Evolutionary conservation across 805 yeast genomes (phyloP).

Genomic region (Myxozyma melibiosi): DNA sequence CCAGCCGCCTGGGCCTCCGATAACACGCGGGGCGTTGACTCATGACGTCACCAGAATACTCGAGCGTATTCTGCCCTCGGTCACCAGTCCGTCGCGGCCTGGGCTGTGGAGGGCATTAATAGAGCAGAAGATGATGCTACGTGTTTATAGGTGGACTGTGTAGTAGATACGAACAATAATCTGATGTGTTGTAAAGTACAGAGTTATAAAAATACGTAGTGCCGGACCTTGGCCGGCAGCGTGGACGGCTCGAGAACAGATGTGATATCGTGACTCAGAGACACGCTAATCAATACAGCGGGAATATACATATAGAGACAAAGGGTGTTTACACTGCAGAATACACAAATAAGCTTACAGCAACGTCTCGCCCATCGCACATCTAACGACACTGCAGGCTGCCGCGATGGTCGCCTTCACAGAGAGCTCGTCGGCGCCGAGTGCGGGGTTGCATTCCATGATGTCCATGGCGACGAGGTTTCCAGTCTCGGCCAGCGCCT

Average conservation of each 20-base stretch:
- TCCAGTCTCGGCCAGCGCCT: slow-evolving; percentile 90
- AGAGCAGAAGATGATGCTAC: no score
- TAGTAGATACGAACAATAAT: no score
- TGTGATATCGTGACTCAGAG: no score
- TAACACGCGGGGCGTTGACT: background rate
- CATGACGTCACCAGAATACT: no score
- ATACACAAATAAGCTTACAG: slow-evolving; percentile 44
- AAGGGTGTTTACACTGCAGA: background rate
- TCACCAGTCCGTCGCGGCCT: no score
- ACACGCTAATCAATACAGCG: background rate
- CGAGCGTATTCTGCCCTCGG: no score
- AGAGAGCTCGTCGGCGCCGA: slow-evolving; percentile 76
- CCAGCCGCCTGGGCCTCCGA: background rate
- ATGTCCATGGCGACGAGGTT: slow-evolving; percentile 83
- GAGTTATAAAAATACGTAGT: no score
- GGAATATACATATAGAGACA: background rate
- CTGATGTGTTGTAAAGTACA: no score
- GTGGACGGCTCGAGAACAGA: no score
- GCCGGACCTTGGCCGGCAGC: no score
- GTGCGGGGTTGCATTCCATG: slow-evolving; percentile 89
- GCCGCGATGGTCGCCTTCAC: slow-evolving; percentile 83
- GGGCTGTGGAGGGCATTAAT: no score
- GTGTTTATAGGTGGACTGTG: no score
- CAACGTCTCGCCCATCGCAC: slow-evolving; percentile 92
- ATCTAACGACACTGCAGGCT: slow-evolving; percentile 87